Conservation (phyloP, 2,329 filamentous ascomycete species). For the Colletotrichum spaethianum region DNA sequence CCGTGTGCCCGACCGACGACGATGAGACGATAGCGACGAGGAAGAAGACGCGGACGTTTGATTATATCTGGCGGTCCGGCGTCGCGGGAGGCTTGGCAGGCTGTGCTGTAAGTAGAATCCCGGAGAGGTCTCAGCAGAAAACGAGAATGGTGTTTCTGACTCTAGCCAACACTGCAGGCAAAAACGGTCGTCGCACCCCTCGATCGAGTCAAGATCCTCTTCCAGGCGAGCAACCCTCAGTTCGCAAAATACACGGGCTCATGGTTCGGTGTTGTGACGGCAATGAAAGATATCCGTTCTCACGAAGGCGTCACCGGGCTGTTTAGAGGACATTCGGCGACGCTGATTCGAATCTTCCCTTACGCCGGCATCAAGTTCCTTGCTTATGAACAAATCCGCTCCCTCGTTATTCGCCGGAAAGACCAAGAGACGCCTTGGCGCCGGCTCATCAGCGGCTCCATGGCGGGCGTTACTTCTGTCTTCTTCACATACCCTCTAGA, state of each 20-base stretch:
- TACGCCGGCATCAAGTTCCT: slow-evolving; percentile 99
- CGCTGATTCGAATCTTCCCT: slow-evolving; percentile 93
- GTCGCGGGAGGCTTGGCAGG: slow-evolving; percentile 92
- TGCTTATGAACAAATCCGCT: slow-evolving; percentile 95
- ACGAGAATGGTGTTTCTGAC: slow-evolving; percentile 7
- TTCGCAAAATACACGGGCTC: slow-evolving; percentile 94
- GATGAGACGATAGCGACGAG: slow-evolving; percentile 62
- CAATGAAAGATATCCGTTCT: slow-evolving; percentile 86
- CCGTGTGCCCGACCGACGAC: slow-evolving; percentile 66
- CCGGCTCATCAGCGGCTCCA: slow-evolving; percentile 79
- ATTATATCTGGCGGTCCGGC: slow-evolving; percentile 88
- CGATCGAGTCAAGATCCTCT: slow-evolving; percentile 98
- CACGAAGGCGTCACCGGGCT: slow-evolving; percentile 82
- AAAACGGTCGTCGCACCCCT: slow-evolving; percentile 97
- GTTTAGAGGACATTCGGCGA: slow-evolving; percentile 95
- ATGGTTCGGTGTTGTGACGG: slow-evolving; percentile 86
- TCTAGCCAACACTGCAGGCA: slow-evolving; percentile 68
- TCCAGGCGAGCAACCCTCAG: slow-evolving; percentile 94
- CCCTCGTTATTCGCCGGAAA: slow-evolving; percentile 78
- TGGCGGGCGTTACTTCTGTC: slow-evolving; percentile 90
- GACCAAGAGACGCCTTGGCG: slow-evolving; percentile 85
- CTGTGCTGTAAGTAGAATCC: slow-evolving; percentile 81
- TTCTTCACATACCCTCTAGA: slow-evolving; percentile 98
- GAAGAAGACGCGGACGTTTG: slow-evolving; percentile 75
- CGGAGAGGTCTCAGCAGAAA: slow-evolving; percentile 9